A percentile compares a stretch with the other conserved stretches of the same genome.
Conservation (phyloP, 2,329 filamentous ascomycete species). For the Tricladium varicosporioides region DNA sequence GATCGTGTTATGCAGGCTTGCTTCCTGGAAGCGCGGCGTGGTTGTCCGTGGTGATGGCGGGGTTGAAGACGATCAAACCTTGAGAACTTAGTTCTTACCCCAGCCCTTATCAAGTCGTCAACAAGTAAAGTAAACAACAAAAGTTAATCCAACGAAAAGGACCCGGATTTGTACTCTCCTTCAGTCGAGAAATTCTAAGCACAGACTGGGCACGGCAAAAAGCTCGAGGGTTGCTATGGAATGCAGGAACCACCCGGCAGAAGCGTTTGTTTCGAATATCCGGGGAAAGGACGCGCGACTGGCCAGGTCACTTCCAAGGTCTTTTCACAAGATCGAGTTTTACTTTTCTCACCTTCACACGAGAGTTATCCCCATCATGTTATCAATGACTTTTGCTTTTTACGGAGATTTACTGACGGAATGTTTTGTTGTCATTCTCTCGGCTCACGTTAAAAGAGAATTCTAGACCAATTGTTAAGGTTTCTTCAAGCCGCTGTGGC, state of each 20-base stretch:
- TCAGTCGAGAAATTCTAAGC: no score
- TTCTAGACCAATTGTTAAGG: background rate
- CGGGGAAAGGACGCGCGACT: slow-evolving; percentile 29
- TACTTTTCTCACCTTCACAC: background rate
- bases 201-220: background rate
- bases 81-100: no score
- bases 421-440: slow-evolving; percentile 14
- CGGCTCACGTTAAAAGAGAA: background rate
- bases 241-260: slow-evolving; percentile 18
- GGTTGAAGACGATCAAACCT: slow-evolving; percentile 12
- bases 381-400: background rate
- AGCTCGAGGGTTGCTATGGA: slow-evolving; percentile 6
- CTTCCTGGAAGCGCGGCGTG: background rate
- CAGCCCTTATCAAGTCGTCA: no score
- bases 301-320: slow-evolving; percentile 1
- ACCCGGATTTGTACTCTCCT: no score
- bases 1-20: background rate
- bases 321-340: background rate
- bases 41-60: slow-evolving; percentile 24
- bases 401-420: slow-evolving; percentile 2
- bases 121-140: no score
- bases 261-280: slow-evolving; percentile 28
- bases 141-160: no score
- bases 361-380: background rate
- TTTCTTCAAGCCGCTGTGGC: background rate